Conservation (phyloP, 805 yeast species). For the Saturnispora sanitii region DNA sequence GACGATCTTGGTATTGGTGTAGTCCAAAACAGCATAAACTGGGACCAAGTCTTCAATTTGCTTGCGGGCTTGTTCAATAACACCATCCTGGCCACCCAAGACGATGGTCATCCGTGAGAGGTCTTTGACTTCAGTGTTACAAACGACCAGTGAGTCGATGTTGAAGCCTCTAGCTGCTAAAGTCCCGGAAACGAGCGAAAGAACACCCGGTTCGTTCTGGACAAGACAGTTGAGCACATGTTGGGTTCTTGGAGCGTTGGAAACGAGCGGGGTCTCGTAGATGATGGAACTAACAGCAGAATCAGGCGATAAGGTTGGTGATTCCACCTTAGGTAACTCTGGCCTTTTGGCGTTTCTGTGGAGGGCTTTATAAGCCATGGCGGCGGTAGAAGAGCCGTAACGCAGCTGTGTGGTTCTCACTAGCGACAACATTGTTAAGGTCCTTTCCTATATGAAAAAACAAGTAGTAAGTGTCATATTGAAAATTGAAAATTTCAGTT, state of each 20-base stretch:
- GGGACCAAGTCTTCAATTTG: slow-evolving; percentile 97
- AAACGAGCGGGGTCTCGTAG: slow-evolving; percentile 76
- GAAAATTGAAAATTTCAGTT: no score
- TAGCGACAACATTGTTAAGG: no score
- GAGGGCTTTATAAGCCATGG: slow-evolving; percentile 85
- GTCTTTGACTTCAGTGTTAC: slow-evolving; percentile 92
- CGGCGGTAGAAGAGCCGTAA: slow-evolving; percentile 72
- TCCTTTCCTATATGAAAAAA: no score
- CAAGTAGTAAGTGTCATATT: no score
- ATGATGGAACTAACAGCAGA: slow-evolving; percentile 93
- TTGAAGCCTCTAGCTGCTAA: slow-evolving; percentile 98
- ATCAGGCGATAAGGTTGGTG: slow-evolving; percentile 93
- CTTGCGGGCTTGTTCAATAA: slow-evolving; percentile 95
- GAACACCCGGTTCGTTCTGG: slow-evolving; percentile 97
- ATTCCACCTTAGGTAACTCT: slow-evolving; percentile 82
- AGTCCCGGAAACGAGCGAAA: slow-evolving; percentile 87
- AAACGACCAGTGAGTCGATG: slow-evolving; percentile 93
- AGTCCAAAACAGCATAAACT: slow-evolving; percentile 94
- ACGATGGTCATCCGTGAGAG: slow-evolving; percentile 96
- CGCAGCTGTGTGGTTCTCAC: slow-evolving; percentile 1
- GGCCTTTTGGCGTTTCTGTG: slow-evolving; percentile 84
- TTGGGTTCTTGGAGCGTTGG: slow-evolving; percentile 55
- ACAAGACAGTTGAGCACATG: slow-evolving; percentile 95
- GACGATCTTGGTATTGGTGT: slow-evolving; percentile 81
- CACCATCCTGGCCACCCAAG: slow-evolving; percentile 87